Percentiles rank a stretch among this genome's conserved stretches.
Conservation (phyloP, 305 asterid genomes). For the Coffea humblotiana region DNA sequence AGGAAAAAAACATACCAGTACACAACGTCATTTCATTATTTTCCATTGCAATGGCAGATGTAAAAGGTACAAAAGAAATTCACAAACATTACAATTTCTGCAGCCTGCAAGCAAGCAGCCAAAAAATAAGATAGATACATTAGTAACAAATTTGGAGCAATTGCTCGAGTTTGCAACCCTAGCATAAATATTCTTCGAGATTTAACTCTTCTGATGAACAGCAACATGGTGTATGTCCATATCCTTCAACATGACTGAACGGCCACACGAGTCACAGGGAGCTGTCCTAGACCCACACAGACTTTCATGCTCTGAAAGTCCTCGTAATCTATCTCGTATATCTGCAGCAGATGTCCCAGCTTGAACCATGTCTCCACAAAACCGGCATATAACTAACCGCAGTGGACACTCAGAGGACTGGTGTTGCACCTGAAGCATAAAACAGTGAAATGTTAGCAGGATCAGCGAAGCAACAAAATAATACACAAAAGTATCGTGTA, state of each 20-base stretch:
- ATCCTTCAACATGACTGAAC: conserved; percentile 95
- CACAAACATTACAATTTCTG: background rate
- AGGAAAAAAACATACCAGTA: too few species aligned
- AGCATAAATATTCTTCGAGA: conserved; percentile 2
- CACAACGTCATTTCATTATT: background rate
- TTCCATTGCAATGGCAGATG: background rate
- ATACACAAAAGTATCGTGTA: too few species aligned
- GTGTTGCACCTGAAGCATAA: conserved; percentile 68
- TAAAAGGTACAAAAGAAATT: background rate
- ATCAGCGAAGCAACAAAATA: background rate
- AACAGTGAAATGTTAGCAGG: background rate
- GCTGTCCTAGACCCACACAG: conserved; percentile 91
- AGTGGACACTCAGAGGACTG: conserved; percentile 71
- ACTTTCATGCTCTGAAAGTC: conserved; percentile 88
- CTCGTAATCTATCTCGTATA: conserved; percentile 79
- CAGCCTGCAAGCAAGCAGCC: background rate
- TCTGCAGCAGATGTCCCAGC: conserved; percentile 81
- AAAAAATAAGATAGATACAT: background rate
- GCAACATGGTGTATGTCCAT: conserved; percentile 96
- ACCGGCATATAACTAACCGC: conserved; percentile 78
- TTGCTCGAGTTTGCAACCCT: background rate
- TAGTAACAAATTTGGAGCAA: background rate
- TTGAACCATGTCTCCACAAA: conserved; percentile 97
- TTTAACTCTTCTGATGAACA: conserved; percentile 76
- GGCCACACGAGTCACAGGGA: conserved; percentile 94